Evolutionary conservation across 73 alveolate genomes (phyloP), one percentile per base, ranked within the genome.

Genomic region (Effrenium voratum): DNA sequence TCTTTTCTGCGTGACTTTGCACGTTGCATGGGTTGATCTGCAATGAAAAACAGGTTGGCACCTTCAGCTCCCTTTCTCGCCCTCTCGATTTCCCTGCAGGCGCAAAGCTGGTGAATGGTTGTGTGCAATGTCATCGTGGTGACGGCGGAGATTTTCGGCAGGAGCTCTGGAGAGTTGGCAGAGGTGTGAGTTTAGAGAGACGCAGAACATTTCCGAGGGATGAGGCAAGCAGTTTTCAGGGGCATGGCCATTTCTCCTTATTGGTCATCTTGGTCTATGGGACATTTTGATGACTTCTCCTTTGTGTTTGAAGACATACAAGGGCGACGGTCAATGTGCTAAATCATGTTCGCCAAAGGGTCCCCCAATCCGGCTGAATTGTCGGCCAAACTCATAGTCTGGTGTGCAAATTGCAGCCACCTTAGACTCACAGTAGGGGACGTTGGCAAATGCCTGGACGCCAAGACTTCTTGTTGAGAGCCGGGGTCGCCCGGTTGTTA

Each of bases 81-180:
- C n/a, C n/a, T n/a, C n/a, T n/a, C n/a, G n/a, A 60, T 60, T 32
- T 60, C 34, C 15, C 47, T 72, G 82, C 47, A 72, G 82, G 82
- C 82, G 82, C 82, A 36, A 72, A 47, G 49, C 82, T 36, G 45
- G n/a, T 72, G 82, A 72, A 72, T 72, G 82, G 82, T 72, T 72
- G 38, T n/a, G 38, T 72, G 82, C 49, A 36, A 36, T 5, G 36
- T 13, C 44, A 32, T 38, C 80, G 28, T 41, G 38, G 26, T 12
- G 40, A 68, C n/a, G 80, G 80, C 19, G 26, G 80, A 68, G 80
- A 38, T 41, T 32, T 32, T 26, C n/a, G 10, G 82, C 49, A 47
- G 28, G 82, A 32, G 19, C 49, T 72, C 12, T 36, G 82, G 38
- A 44, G 47, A 72, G n/a, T 47, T 72, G 49, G 36, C 38, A 44